These are phyloP conservation scores for Monosporozyma solicola DNA, from an alignment of 805 yeast species.

Conservation along the genomic window DNA sequence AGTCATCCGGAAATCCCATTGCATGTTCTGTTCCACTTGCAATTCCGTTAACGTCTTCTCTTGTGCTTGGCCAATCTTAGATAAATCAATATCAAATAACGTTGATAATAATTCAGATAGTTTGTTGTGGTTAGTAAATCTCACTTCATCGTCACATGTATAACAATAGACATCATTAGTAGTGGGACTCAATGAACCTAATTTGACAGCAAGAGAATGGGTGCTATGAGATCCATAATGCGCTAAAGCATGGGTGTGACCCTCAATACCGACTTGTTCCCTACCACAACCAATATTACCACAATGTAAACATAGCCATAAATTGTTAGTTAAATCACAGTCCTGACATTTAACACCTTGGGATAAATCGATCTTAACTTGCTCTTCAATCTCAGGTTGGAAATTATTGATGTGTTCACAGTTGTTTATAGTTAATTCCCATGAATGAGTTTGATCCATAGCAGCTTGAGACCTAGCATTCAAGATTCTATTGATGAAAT, in stretches of 20 bases:
- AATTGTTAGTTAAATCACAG: conserved; percentile 63
- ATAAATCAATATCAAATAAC: conserved; percentile 60
- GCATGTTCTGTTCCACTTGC: conserved; percentile 85
- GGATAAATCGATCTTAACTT: neutral
- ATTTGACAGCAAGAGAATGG: conserved; percentile 81
- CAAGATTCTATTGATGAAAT: conserved; percentile 18
- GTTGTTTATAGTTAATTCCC: conserved; percentile 82
- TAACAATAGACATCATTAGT: conserved; percentile 82
- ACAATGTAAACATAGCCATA: conserved; percentile 90
- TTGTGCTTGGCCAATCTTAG: conserved; percentile 44
- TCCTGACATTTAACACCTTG: conserved; percentile 34
- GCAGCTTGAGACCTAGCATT: conserved; percentile 21
- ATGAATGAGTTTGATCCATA: conserved; percentile 63
- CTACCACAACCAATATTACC: conserved; percentile 94
- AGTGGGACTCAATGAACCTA: conserved; percentile 77
- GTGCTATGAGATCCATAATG: conserved; percentile 47
- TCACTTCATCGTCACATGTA: conserved; percentile 78
- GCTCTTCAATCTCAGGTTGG: neutral
- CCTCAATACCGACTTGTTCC: conserved; percentile 88
- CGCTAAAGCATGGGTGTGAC: conserved; percentile 79
- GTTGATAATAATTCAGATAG: conserved; percentile 31
- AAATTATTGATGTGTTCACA: conserved; percentile 69
- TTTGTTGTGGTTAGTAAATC: conserved; percentile 43
- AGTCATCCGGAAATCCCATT: conserved; percentile 85
- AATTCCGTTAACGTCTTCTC: conserved; percentile 85